Evolutionary conservation across 169 alveolate species (phyloP), one percentile per base, ranked within the genome.

Genomic region (Perkinsus olseni): DNA sequence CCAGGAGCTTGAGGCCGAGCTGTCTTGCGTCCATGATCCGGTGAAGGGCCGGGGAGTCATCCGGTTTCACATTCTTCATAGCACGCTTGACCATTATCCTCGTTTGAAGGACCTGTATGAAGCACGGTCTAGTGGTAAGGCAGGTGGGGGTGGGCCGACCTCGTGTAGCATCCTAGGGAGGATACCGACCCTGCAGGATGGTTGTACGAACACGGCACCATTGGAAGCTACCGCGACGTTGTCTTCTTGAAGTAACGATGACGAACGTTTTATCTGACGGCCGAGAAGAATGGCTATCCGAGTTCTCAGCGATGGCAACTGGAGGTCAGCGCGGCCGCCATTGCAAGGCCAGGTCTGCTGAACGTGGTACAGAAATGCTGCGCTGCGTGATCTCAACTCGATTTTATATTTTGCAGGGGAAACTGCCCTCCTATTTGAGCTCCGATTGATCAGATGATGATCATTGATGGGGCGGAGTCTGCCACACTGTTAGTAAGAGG

Each of bases 1-100:
- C 99, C 74, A 99, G 97, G 93, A 97, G 97, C 95, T 98, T 98
- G 91, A 98, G 94, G 40, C 99, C 99, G 38, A 98, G 96, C 96
- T 98, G 98, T 91, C 99, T 96, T 37, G 99, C 99, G 95, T 98
- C 98, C 91, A 98, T 96, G 50, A 98, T 98, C 91, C 96, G 94
- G 31, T 93, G 74, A 21, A 95, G 92, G 39, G 93, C 91, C 28
- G 99, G 98, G 93, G 97, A 98, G 24, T 95, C 96, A 34, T 97
- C 97, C 93, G 96, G 20, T 94, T 93, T 93, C 40, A 91, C 93
- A 51, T 92, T 21, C 38, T 93, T 93, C 51, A 93, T 39, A 11
- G 93, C 94, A 74, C 93, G 93, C 94, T 95, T 94, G 92, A 95
- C 95, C 96, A 95, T 94, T 92, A 95, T 74, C 17, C 96, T 95